A percentile compares a stretch with the other conserved stretches of the same genome.
phyloP scores from a whole-genome alignment of 495 filamentous ascomycete genomes.

The Penicillium crystallinum region DNA sequence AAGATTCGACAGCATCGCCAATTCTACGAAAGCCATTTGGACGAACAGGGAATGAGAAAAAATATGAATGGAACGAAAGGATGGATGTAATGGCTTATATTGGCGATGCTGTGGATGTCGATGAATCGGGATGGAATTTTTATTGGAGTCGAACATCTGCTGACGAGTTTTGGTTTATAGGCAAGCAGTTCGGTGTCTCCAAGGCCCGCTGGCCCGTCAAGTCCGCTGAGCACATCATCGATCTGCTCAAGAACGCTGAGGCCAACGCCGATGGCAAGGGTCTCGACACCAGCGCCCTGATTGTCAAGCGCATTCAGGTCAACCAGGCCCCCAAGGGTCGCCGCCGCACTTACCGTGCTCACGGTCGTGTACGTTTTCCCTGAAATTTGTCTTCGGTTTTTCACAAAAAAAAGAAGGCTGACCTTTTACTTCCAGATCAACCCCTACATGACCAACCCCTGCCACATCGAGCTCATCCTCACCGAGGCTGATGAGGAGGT shows the following conservation, averaged over 20 bases:
- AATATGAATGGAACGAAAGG: not conserved
- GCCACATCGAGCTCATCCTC: constrained; percentile 99
- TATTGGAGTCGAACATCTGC: constrained; percentile 8
- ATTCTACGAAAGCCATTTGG: constrained; percentile 5
- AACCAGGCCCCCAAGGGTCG: constrained; percentile 99
- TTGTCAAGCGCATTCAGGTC: constrained; percentile 99
- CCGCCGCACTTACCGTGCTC: constrained; percentile 96
- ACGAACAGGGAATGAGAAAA: not conserved
- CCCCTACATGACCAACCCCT: constrained; percentile 99
- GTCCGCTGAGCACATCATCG: constrained; percentile 95
- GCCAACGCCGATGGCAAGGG: constrained; percentile 99
- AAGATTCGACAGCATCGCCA: not conserved
- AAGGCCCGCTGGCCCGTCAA: constrained; percentile 98
- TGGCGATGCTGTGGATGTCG: constrained; percentile 20
- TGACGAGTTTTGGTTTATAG: constrained; percentile 47
- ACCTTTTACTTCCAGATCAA: constrained; percentile 64
- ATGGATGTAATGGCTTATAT: constrained; percentile 6
- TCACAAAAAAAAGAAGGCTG: not conserved
- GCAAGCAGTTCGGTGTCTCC: constrained; percentile 96
- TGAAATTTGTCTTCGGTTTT: not conserved
- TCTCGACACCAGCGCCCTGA: constrained; percentile 91
- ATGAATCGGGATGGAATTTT: constrained; percentile 9
- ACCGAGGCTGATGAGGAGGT: constrained; percentile 87
- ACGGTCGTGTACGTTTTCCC: constrained; percentile 84
- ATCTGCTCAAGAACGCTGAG: constrained; percentile 97